Conservation (phyloP, 2,329 filamentous ascomycete genomes). For the Xylariaceae sp. region DNA sequence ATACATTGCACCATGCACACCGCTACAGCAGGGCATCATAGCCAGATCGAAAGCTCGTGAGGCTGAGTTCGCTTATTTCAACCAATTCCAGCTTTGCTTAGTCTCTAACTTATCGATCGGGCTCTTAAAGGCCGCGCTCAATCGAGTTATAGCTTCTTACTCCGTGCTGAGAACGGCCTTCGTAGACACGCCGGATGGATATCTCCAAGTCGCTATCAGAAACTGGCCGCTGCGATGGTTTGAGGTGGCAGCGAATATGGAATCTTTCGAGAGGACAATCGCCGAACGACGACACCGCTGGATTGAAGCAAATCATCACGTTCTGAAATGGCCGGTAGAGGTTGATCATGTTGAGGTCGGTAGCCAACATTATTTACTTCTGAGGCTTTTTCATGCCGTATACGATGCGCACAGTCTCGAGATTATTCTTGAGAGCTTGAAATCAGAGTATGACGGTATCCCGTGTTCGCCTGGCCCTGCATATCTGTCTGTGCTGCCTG, state of each 20-base stretch:
- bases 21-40: slow-evolving; percentile 87
- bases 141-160: slow-evolving; percentile 54
- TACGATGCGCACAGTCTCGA: slow-evolving; percentile 86
- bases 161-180: slow-evolving; percentile 78
- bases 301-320: slow-evolving; percentile 57
- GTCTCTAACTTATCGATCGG: slow-evolving; percentile 49
- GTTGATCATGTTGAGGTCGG: slow-evolving; percentile 49
- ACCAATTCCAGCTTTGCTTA: slow-evolving; percentile 71
- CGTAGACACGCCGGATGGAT: slow-evolving; percentile 74
- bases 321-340: slow-evolving; percentile 60
- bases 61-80: slow-evolving; percentile 73
- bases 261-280: slow-evolving; percentile 45
- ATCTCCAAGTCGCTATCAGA: slow-evolving; percentile 73
- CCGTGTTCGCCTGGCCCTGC: slow-evolving; percentile 49
- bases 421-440: slow-evolving; percentile 68
- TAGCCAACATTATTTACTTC: slow-evolving; percentile 51
- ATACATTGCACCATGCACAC: slow-evolving; percentile 80
- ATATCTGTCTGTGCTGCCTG: slow-evolving; percentile 71
- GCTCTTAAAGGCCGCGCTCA: slow-evolving; percentile 65
- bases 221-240: slow-evolving; percentile 52
- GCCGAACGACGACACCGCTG: slow-evolving; percentile 54
- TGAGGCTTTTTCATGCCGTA: slow-evolving; percentile 83
- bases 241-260: slow-evolving; percentile 39
- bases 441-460: slow-evolving; percentile 54
- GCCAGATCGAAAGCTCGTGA: slow-evolving; percentile 67